Base-by-base conservation (phyloP, 2,329 filamentous ascomycete species). In the Botryotinia calthae region DNA sequence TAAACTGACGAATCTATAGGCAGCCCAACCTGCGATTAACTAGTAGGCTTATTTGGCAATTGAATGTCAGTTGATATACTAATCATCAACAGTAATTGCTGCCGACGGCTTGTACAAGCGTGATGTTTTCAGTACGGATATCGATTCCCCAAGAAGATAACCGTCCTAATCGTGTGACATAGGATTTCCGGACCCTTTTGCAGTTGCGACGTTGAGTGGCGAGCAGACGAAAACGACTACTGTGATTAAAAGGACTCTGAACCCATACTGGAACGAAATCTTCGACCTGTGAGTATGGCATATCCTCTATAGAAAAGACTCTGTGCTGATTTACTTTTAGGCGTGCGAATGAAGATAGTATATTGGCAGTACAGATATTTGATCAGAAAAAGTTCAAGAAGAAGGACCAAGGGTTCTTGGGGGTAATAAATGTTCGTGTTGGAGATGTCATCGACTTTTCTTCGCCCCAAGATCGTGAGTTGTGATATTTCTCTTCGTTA, bases 381-480 rank as follows among this genome's bases (percentile, higher is more conserved):
- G 96, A 99, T 83, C 96, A 99, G 84, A 98, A 98, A 86, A 99
- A 99, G 85, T 99, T 99, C 86, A 99, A 99, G 87, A 99, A 99
- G 89, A 99, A 98, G 94, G 96, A 99, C 79, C 96, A 99, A 82
- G 96, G 96, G 14, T 99, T 99, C 81, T 87, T 99, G 10, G 96
- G 96, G 73, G 96, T 99, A 71, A 98, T 99, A 81, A 99, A 99
- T 82, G 92, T 99, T 79, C 91, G 95, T 73, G 92, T 99, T 77
- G 96, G 96, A 79, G 95, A 97, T 86, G 92, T 96, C 56, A 94
- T 99, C 78, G 95, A 98, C 81, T 86, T 99, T 76, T 91, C 93
- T 76, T 89, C 93, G 73, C 94, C 95, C 73, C 93, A 94, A 76
- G 96, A 98, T 85, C 95, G 96, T 98, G 87, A 81, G 87, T 85